These are phyloP conservation scores for Penicillium paradoxum DNA, from an alignment of 495 filamentous ascomycete genomes.

Conservation along the genomic window DNA sequence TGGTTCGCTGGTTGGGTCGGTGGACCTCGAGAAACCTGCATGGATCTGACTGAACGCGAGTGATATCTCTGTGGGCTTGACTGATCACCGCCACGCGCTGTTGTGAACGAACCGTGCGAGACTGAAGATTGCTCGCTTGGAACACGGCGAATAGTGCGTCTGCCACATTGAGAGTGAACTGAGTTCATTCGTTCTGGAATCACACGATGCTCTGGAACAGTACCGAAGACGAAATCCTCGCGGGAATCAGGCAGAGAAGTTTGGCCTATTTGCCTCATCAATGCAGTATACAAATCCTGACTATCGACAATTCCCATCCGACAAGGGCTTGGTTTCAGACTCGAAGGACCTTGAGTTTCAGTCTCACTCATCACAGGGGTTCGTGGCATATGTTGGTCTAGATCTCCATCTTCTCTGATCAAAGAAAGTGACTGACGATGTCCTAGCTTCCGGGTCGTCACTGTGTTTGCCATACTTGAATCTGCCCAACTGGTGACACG, in stretches of 20 bases:
- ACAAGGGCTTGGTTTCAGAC: constrained; percentile 8
- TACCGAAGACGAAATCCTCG: constrained; percentile 29
- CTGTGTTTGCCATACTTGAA: constrained; percentile 52
- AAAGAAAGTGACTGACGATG: constrained; percentile 58
- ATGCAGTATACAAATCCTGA: constrained; percentile 65
- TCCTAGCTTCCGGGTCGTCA: constrained; percentile 29
- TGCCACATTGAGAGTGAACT: constrained; percentile 26
- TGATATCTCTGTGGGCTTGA: constrained; percentile 18
- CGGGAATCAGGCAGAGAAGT: constrained; percentile 23
- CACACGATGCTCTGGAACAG: constrained; percentile 29
- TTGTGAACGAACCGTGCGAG: constrained; percentile 29
- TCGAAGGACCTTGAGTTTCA: constrained; percentile 10
- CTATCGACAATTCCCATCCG: constrained; percentile 47
- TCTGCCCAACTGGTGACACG: constrained; percentile 74
- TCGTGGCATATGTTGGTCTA: constrained; percentile 32
- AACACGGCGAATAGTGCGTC: constrained; percentile 26
- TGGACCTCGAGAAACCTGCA: not conserved
- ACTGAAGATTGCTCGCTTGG: constrained; percentile 32
- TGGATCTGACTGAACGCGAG: not conserved
- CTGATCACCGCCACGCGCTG: constrained; percentile 20
- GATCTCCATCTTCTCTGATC: constrained; percentile 58
- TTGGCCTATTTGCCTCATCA: constrained; percentile 60
- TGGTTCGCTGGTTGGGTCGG: not conserved
- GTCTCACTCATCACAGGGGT: constrained; percentile 4
- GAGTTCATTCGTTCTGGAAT: constrained; percentile 32